Conservation (phyloP, 768 basidiomycete species). For the Mycena haematopus region DNA sequence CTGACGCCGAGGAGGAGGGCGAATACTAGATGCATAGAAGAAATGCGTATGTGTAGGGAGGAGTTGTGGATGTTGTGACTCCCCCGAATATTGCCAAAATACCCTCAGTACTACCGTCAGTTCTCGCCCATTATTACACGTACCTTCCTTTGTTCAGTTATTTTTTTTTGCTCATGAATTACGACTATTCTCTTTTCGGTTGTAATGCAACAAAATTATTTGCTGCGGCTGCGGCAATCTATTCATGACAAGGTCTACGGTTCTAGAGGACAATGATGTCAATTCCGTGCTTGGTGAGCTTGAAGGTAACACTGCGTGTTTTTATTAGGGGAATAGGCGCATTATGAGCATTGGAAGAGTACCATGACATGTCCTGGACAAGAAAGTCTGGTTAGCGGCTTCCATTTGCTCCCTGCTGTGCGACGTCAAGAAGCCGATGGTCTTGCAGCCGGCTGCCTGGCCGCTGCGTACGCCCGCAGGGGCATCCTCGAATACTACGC, state of each 20-base stretch:
- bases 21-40: conserved; percentile 50
- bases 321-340: background rate
- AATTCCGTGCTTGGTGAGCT: conserved; percentile 46
- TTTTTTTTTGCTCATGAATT: conserved; percentile 18
- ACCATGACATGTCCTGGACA: conserved; percentile 76
- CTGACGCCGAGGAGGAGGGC: conserved; percentile 56
- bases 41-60: conserved; percentile 4
- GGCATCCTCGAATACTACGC: conserved; percentile 92
- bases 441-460: conserved; percentile 81
- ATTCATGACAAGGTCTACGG: background rate
- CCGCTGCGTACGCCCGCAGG: conserved; percentile 86
- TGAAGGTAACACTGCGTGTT: conserved; percentile 40
- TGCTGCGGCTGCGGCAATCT: conserved; percentile 30
- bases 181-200: conserved; percentile 11
- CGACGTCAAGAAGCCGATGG: conserved; percentile 83
- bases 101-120: no score
- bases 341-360: conserved; percentile 13
- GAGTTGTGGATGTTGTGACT: conserved; percentile 26
- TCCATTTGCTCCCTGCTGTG: conserved; percentile 75
- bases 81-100: conserved; percentile 23
- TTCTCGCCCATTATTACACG: conserved; percentile 25
- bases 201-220: conserved; percentile 36
- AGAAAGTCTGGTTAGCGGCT: conserved; percentile 69
- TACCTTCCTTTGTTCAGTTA: conserved; percentile 18
- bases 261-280: conserved; percentile 49